Evolutionary conservation across 129 eudicot genomes (phyloP).

Genomic region (Arctium lappa): DNA sequence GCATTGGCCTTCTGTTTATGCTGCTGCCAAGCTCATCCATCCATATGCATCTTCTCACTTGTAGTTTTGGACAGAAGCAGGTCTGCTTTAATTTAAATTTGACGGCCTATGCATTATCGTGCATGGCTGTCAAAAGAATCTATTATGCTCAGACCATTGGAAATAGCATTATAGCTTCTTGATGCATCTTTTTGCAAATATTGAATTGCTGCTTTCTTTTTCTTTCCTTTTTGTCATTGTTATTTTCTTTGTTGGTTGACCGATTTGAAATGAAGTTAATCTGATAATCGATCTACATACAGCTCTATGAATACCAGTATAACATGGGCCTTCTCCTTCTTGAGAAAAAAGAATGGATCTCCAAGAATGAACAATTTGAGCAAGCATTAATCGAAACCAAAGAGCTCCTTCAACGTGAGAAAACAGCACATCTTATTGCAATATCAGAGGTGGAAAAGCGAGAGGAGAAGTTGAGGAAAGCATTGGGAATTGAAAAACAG

Average conservation of each 20-base stretch:
- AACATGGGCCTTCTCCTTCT: conserved; percentile 96
- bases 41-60: no score
- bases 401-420: conserved; percentile 71
- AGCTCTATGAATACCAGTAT: conserved; percentile 97
- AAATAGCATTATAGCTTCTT: neutral
- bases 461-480: conserved; percentile 87
- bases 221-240: neutral
- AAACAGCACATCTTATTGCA: conserved; percentile 68
- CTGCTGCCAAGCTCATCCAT: no score
- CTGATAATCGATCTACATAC: conserved; percentile 23
- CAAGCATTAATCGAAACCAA: conserved; percentile 48
- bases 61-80: neutral
- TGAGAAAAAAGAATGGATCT: conserved; percentile 85
- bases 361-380: conserved; percentile 65
- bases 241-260: conserved; percentile 7
- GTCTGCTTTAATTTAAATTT: neutral
- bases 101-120: neutral
- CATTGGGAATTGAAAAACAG: conserved; percentile 90
- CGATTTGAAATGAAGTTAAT: neutral
- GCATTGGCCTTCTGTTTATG: no score
- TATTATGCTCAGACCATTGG: no score
- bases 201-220: neutral
- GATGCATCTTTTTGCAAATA: neutral
- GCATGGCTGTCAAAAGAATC: no score
- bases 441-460: conserved; percentile 82